phyloP scores from a whole-genome alignment of 108 stramenopile species.

The Pseudonitzschia multistriata region DNA sequence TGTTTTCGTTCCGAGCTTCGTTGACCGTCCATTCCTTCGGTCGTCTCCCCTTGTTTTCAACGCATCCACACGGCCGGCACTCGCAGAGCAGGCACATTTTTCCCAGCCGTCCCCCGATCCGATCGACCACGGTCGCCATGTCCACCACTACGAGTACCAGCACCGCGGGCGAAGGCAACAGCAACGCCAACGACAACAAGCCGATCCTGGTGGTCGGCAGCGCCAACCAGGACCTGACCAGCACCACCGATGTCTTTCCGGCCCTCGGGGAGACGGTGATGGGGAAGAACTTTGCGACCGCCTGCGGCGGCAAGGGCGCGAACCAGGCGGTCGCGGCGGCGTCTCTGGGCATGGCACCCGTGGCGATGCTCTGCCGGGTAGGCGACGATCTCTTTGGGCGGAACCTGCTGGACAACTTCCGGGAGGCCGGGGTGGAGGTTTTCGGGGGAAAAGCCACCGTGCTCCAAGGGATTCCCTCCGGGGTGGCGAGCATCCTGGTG shows the following conservation, averaged over 20 bases:
- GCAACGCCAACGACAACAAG: slow-evolving; percentile 19
- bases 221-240: slow-evolving; percentile 78
- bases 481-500: slow-evolving; percentile 81
- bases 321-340: slow-evolving; percentile 91
- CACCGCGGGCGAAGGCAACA: not conserved
- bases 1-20: slow-evolving; percentile 1
- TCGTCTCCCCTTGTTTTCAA: not conserved
- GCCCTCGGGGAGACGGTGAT: slow-evolving; percentile 81
- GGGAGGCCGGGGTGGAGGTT: slow-evolving; percentile 29
- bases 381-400: slow-evolving; percentile 71
- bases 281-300: slow-evolving; percentile 65
- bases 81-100: not conserved
- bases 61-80: not conserved
- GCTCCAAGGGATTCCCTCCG: slow-evolving; percentile 20
- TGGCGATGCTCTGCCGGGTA: slow-evolving; percentile 78
- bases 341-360: slow-evolving; percentile 51
- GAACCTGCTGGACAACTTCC: slow-evolving; percentile 49
- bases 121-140: not conserved
- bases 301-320: slow-evolving; percentile 89
- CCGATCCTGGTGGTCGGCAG: slow-evolving; percentile 72
- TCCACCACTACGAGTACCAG: not conserved
- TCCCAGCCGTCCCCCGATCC: not conserved
- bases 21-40: slow-evolving; percentile 4
- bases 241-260: slow-evolving; percentile 54
- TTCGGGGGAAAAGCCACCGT: slow-evolving; percentile 36